Evolutionary conservation across 176 grass and related monocot species (phyloP).

Genomic region (Triticum urartu): DNA sequence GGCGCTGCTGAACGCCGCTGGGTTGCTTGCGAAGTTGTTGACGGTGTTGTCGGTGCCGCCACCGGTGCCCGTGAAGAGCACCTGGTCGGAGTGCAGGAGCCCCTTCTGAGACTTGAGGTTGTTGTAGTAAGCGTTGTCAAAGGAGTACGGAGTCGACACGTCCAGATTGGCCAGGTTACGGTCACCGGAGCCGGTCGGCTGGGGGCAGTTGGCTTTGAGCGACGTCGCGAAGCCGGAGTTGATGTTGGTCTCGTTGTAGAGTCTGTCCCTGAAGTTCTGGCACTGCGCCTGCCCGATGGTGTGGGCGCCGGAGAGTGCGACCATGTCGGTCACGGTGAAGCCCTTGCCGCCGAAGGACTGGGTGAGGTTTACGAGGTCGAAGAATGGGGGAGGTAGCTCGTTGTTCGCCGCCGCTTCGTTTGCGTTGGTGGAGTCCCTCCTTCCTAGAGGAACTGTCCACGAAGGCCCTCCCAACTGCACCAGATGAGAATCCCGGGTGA

Average conservation of each 20-base stretch:
- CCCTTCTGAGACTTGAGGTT: constrained; percentile 46
- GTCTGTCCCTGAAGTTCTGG: constrained; percentile 35
- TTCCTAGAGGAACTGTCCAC: constrained; percentile 44
- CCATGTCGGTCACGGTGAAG: constrained; percentile 53
- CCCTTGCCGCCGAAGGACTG: constrained; percentile 36
- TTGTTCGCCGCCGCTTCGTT: constrained; percentile 24
- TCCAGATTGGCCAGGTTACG: constrained; percentile 48
- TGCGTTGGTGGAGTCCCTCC: constrained; percentile 44
- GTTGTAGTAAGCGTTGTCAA: constrained; percentile 48
- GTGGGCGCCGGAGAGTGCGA: constrained; percentile 70
- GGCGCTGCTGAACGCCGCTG: constrained; percentile 27
- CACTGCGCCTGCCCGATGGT: constrained; percentile 73
- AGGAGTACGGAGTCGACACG: constrained; percentile 7
- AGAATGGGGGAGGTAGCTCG: constrained; percentile 43
- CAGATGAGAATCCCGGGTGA: not conserved
- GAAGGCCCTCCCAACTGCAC: constrained; percentile 48
- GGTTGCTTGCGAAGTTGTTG: constrained; percentile 16
- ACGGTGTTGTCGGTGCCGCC: constrained; percentile 25
- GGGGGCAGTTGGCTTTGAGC: constrained; percentile 44
- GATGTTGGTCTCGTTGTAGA: constrained; percentile 79
- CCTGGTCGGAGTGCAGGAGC: constrained; percentile 55
- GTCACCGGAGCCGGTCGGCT: not conserved
- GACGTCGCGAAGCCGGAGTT: constrained; percentile 34
- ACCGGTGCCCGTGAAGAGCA: constrained; percentile 37
- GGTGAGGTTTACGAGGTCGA: constrained; percentile 35